phyloP scores from a whole-genome alignment of 768 basidiomycete species.

The Trametes elegans region DNA sequence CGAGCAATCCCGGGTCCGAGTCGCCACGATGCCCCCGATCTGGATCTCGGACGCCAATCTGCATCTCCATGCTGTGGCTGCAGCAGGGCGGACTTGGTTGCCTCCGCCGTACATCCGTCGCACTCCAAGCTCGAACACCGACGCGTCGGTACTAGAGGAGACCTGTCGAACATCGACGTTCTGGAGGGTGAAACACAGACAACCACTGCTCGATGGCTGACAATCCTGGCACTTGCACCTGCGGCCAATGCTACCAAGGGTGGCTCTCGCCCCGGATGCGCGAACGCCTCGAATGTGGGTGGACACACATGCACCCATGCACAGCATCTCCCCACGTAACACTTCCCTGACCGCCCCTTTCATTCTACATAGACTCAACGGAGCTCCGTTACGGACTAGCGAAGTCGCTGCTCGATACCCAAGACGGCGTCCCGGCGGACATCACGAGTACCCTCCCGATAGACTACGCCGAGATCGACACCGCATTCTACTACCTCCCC shows the following conservation, averaged over 20 bases:
- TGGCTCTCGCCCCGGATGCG: slow-evolving; percentile 29
- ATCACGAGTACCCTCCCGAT: slow-evolving; percentile 7
- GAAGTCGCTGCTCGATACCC: slow-evolving; percentile 7
- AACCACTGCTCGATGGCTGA: not conserved
- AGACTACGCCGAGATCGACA: slow-evolving; percentile 15
- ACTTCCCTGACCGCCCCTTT: too few species aligned
- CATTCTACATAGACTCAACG: slow-evolving; percentile 4
- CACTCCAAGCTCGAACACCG: too few species aligned
- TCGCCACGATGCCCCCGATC: too few species aligned
- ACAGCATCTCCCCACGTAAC: too few species aligned
- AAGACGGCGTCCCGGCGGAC: slow-evolving; percentile 10
- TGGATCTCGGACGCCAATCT: too few species aligned
- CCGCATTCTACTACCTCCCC: slow-evolving; percentile 15
- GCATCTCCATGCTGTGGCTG: too few species aligned
- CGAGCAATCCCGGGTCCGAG: too few species aligned
- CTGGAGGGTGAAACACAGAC: too few species aligned
- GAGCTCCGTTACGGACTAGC: slow-evolving; percentile 12
- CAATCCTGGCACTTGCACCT: slow-evolving; percentile 16
- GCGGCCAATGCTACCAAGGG: slow-evolving; percentile 23
- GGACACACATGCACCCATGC: too few species aligned
- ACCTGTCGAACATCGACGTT: too few species aligned
- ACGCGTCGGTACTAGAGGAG: not conserved
- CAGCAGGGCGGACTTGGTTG: too few species aligned
- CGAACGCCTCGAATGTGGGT: slow-evolving; percentile 25
- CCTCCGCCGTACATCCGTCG: too few species aligned